A percentile compares a stretch with the other conserved stretches of the same genome.
Conservation (phyloP, 306 rosid species). For the Prunus fruticosa region DNA sequence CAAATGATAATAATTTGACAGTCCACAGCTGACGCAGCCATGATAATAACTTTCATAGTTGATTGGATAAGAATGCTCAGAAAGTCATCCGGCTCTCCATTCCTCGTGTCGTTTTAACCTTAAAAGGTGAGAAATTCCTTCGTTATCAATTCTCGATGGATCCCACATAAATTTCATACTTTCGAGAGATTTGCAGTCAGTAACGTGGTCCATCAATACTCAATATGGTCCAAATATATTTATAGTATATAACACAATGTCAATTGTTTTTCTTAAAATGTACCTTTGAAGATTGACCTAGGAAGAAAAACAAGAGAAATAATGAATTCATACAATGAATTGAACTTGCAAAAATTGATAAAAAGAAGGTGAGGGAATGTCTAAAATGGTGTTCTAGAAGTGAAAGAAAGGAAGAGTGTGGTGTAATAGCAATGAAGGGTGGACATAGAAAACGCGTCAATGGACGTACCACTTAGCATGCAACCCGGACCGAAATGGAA, state of each 20-base stretch:
- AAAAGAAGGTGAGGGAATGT: background rate
- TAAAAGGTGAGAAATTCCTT: background rate
- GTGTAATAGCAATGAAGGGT: conserved; percentile 3
- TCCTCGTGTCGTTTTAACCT: background rate
- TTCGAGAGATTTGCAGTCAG: background rate
- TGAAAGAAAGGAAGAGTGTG: conserved; percentile 7
- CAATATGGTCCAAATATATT: background rate
- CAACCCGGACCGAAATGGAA: conserved; percentile 69
- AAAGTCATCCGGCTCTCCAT: background rate
- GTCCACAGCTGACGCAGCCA: background rate
- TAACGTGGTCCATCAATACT: background rate
- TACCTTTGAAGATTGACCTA: conserved; percentile 3
- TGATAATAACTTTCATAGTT: background rate
- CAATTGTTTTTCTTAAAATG: background rate
- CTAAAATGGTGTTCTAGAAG: conserved; percentile 14
- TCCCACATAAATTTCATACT: too few relatives aligned
- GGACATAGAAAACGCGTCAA: conserved; percentile 41
- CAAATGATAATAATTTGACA: background rate
- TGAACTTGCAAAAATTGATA: background rate
- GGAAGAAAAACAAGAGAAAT: background rate
- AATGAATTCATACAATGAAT: background rate
- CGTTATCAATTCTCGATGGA: background rate
- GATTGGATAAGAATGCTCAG: background rate
- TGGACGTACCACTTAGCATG: conserved; percentile 66
- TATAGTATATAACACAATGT: background rate